Percentiles rank a stretch among this genome's conserved stretches.
Evolutionary conservation across 768 basidiomycete species (phyloP).

Genomic region (Leccinellum luteum): DNA sequence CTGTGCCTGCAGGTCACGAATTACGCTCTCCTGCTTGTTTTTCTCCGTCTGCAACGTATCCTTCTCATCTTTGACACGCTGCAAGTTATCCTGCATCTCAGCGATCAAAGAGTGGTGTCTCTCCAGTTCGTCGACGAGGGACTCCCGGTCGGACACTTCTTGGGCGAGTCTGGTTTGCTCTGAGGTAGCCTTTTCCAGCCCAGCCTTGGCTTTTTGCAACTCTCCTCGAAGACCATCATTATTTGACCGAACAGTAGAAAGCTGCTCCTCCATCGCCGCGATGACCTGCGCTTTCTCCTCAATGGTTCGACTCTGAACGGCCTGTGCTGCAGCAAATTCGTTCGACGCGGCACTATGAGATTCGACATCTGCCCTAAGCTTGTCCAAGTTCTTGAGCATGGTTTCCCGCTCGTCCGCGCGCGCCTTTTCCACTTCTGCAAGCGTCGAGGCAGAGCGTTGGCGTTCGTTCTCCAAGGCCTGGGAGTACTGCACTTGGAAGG

Average conservation of each 20-base stretch:
- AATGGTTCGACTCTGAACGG: conserved; percentile 46
- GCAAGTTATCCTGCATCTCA: conserved; percentile 75
- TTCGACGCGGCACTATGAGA: conserved; percentile 46
- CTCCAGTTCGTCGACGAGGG: conserved; percentile 72
- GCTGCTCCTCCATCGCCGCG: conserved; percentile 46
- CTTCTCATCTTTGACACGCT: conserved; percentile 80
- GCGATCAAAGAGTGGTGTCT: conserved; percentile 72
- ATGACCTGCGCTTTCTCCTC: conserved; percentile 50
- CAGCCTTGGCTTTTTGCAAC: conserved; percentile 49
- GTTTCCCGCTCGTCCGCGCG: conserved; percentile 21
- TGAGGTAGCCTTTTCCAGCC: conserved; percentile 54
- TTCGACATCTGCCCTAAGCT: conserved; percentile 50
- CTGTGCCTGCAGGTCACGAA: conserved; percentile 80
- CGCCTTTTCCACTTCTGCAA: conserved; percentile 17
- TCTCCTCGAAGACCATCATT: conserved; percentile 42
- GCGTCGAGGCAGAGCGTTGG: conserved; percentile 20
- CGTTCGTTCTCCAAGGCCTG: conserved; percentile 28
- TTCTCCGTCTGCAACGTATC: conserved; percentile 75
- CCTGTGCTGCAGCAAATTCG: conserved; percentile 37
- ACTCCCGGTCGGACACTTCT: conserved; percentile 73
- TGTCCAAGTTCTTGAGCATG: conserved; percentile 47
- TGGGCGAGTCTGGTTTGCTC: conserved; percentile 64
- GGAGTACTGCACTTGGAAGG: conserved; percentile 19
- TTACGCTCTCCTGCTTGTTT: conserved; percentile 58
- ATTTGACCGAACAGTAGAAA: conserved; percentile 40